Evolutionary conservation across 192 early-diverging fungal species (phyloP).

Genomic region (Linnemannia elongata): DNA sequence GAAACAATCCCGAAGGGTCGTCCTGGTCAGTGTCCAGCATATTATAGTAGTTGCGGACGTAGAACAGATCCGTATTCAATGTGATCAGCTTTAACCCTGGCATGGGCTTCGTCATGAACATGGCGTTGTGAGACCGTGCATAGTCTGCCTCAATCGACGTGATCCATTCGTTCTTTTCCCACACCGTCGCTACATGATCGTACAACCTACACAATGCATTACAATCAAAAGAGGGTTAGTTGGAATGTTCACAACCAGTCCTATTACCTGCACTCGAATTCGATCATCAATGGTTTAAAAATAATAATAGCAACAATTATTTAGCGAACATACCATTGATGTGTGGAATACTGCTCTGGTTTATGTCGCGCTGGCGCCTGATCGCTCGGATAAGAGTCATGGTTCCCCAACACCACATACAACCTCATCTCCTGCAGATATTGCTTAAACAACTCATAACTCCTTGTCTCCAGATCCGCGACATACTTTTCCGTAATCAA

Average conservation of each 20-base stretch:
- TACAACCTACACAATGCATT: slow-evolving; percentile 48
- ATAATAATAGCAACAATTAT: neutral
- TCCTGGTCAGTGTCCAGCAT: slow-evolving; percentile 58
- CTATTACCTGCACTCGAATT: neutral
- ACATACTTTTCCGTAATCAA: slow-evolving; percentile 57
- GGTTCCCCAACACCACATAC: slow-evolving; percentile 68
- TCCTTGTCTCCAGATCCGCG: slow-evolving; percentile 31
- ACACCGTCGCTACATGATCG: slow-evolving; percentile 57
- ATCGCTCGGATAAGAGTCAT: slow-evolving; percentile 60
- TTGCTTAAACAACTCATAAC: slow-evolving; percentile 55
- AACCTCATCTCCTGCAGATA: slow-evolving; percentile 55
- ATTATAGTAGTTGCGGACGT: slow-evolving; percentile 64
- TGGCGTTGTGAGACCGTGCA: slow-evolving; percentile 57
- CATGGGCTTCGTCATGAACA: slow-evolving; percentile 60
- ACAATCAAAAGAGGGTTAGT: slow-evolving; percentile 25
- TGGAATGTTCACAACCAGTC: neutral
- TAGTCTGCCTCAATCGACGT: slow-evolving; percentile 43
- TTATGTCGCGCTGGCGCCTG: slow-evolving; percentile 31
- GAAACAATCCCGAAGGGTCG: slow-evolving; percentile 64
- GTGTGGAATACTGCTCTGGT: slow-evolving; percentile 30
- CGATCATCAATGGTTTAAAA: neutral
- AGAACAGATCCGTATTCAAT: slow-evolving; percentile 69
- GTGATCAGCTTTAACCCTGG: slow-evolving; percentile 63
- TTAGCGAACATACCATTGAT: slow-evolving; percentile 32
- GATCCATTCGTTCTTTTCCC: slow-evolving; percentile 63